phyloP scores from a whole-genome alignment of 1,139 yeast genomes.

The Candida sp. region DNA sequence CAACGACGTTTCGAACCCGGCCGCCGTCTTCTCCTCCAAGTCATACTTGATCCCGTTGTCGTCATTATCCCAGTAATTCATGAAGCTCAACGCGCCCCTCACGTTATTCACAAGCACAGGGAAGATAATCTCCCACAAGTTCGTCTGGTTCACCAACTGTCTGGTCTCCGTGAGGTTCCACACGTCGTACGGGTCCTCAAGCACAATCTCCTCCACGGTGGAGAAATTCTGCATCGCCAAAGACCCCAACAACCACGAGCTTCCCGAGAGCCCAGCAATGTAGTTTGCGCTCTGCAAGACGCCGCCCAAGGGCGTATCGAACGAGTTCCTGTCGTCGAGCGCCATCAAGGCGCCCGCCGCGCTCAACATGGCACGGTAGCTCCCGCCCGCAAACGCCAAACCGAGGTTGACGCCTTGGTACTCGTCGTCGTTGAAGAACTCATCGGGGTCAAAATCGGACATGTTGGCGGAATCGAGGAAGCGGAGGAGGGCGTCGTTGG shows the following conservation, averaged over 20 bases:
- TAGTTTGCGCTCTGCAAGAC: slow-evolving; percentile 42
- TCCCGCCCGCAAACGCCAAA: slow-evolving; percentile 89
- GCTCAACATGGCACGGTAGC: slow-evolving; percentile 86
- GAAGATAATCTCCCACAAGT: slow-evolving; percentile 23
- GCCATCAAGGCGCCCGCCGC: slow-evolving; percentile 93
- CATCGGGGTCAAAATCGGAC: slow-evolving; percentile 34
- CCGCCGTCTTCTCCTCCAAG: slow-evolving; percentile 29
- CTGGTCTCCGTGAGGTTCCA: slow-evolving; percentile 40
- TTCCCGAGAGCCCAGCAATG: slow-evolving; percentile 44
- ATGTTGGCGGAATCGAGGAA: slow-evolving; percentile 39
- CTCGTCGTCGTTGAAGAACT: slow-evolving; percentile 26
- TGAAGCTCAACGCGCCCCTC: slow-evolving; percentile 28
- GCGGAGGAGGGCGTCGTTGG: slow-evolving; percentile 33
- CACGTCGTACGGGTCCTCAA: slow-evolving; percentile 30
- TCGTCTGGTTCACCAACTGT: slow-evolving; percentile 30
- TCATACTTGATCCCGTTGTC: slow-evolving; percentile 31
- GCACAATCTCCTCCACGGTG: slow-evolving; percentile 36
- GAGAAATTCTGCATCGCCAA: slow-evolving; percentile 38
- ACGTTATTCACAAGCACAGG: slow-evolving; percentile 28
- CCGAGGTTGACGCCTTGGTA: slow-evolving; percentile 54
- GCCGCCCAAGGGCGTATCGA: slow-evolving; percentile 45
- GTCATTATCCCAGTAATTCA: slow-evolving; percentile 31
- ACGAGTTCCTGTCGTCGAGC: slow-evolving; percentile 72
- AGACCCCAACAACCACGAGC: slow-evolving; percentile 42
- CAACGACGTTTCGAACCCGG: slow-evolving; percentile 34